These are phyloP conservation scores for Stemphylium lycopersici DNA, from an alignment of 2,329 filamentous ascomycete species.

Conservation along the genomic window DNA sequence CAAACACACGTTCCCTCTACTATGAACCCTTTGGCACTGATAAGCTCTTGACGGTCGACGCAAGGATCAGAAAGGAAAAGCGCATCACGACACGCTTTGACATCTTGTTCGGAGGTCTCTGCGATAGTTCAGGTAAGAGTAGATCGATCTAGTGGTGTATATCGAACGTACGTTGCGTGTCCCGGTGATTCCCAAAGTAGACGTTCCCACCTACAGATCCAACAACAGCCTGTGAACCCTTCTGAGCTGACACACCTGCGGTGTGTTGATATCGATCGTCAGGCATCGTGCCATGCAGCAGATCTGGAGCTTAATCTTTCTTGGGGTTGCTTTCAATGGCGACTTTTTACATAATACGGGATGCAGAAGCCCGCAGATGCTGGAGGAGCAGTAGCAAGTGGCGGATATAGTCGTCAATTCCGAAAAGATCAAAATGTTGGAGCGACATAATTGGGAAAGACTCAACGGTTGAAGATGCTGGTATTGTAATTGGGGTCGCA, in stretches of 20 bases:
- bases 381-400: too few species aligned
- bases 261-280: too few species aligned
- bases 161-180: neutral
- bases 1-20: neutral
- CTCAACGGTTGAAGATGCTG: too few species aligned
- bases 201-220: neutral
- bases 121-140: neutral
- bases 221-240: neutral
- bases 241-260: neutral
- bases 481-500: too few species aligned
- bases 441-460: too few species aligned
- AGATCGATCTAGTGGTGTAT: neutral
- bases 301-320: too few species aligned
- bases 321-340: too few species aligned
- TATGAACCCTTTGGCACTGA: neutral
- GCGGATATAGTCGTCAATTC: too few species aligned
- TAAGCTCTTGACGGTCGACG: neutral
- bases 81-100: neutral
- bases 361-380: too few species aligned
- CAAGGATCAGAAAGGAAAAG: neutral
- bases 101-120: neutral
- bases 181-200: neutral
- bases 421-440: too few species aligned
- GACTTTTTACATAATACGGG: too few species aligned
- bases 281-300: too few species aligned